Base-by-base conservation (phyloP, 306 rosid genomes). In the Alnus rubra region DNA sequence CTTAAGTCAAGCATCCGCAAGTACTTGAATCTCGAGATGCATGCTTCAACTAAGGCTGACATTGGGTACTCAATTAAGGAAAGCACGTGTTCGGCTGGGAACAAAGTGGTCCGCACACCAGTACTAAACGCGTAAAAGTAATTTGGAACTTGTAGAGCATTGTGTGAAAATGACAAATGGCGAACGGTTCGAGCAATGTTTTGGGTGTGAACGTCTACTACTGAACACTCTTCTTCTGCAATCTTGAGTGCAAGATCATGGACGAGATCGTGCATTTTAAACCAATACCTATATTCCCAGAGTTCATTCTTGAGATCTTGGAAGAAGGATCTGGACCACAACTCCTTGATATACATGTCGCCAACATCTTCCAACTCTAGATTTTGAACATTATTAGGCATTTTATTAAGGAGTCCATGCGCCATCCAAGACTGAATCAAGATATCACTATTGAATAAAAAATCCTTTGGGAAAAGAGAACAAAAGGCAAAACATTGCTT, bases 341-440 rank as follows among this genome's bases (percentile, higher is more conserved):
- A 51, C 13, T 81, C 87, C n/a, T 58, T 39, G 64, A 78, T 70
- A 9, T 28, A 78, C 48, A 72, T 67, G 6, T 75, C 28, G 5
- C 84, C 87, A 54, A 82, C 68, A 5, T 74, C 63, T 74, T 86
- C 86, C 42, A 76, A 33, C 28, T 82, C 81, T 18, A 37, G 23
- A 4, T 30, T 79, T 45, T 54, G 68, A 14, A 9, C 33, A 0
- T 74, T 15, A 0, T 74, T 15, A 70, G 52, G 31, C 5, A 0
- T 14, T 51, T 14, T 14, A 16, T 12, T 0, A 13, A 84, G 56
- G 33, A 81, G 63, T 3, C 85, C 83, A 55, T 85, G 73, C 1
- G 88, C 83, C 83, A 78, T 71, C 89, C 84, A 83, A 9, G 78
- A 79, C 31, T 31, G 52, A 72, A 86, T 78, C 1, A 83, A 45